phyloP scores from a whole-genome alignment of 768 basidiomycete species.

The Pisolithus orientalis region DNA sequence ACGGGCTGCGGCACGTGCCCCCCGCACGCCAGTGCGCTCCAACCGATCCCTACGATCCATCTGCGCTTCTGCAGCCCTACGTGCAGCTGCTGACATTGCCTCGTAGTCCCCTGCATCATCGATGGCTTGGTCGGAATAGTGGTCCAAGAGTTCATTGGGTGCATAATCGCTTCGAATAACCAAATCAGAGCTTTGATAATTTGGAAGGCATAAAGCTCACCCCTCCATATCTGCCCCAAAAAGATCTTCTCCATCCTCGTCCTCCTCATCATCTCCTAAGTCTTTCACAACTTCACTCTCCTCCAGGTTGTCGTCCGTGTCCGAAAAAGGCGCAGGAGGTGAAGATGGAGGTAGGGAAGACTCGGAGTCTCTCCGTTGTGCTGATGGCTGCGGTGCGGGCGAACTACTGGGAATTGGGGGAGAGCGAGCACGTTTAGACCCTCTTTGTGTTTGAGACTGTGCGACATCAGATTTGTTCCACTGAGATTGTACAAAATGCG shows the following conservation, averaged over 20 bases:
- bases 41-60: slow-evolving; percentile 87
- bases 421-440: slow-evolving; percentile 59
- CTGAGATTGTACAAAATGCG: slow-evolving; percentile 4
- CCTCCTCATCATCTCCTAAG: slow-evolving; percentile 62
- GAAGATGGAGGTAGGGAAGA: slow-evolving; percentile 85
- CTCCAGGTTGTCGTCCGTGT: slow-evolving; percentile 76
- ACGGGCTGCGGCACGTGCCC: slow-evolving; percentile 69
- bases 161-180: slow-evolving; percentile 67
- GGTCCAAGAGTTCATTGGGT: slow-evolving; percentile 73
- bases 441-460: slow-evolving; percentile 41
- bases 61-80: slow-evolving; percentile 76
- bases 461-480: not conserved
- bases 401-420: slow-evolving; percentile 43
- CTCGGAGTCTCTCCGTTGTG: slow-evolving; percentile 49
- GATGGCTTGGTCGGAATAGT: slow-evolving; percentile 81
- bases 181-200: slow-evolving; percentile 5
- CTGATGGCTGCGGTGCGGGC: slow-evolving; percentile 38
- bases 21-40: slow-evolving; percentile 59
- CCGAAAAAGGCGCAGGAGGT: slow-evolving; percentile 76
- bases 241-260: slow-evolving; percentile 88
- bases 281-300: slow-evolving; percentile 63
- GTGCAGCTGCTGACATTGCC: slow-evolving; percentile 59
- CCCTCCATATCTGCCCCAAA: slow-evolving; percentile 74
- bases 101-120: slow-evolving; percentile 74
- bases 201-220: slow-evolving; percentile 38